Percentiles rank a stretch among this genome's conserved stretches.
Evolutionary conservation across 2,329 filamentous ascomycete species (phyloP).

Genomic region (Knufia fluminis): DNA sequence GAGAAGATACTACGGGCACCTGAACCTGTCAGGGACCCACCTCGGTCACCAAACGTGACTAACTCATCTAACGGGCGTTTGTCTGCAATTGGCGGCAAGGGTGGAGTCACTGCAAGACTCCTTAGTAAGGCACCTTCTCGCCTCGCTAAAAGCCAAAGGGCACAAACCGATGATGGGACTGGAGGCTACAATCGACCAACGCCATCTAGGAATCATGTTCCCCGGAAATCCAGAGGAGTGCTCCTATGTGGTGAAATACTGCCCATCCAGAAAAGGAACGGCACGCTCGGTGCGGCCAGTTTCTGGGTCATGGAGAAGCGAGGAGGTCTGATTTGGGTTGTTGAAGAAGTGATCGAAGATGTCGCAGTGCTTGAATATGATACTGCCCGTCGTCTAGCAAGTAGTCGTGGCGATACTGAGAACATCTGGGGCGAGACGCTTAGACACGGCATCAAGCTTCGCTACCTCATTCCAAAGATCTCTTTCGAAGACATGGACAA

Average conservation of each 20-base stretch:
- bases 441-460: conserved; percentile 62
- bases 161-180: conserved; percentile 52
- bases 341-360: conserved; percentile 96
- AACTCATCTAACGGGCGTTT: conserved; percentile 27
- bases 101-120: conserved; percentile 78
- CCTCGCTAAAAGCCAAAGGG: conserved; percentile 35
- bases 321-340: conserved; percentile 87
- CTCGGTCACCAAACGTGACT: conserved; percentile 16
- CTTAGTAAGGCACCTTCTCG: conserved; percentile 69
- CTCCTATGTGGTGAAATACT: conserved; percentile 95
- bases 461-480: conserved; percentile 69
- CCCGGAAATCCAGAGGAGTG: conserved; percentile 74
- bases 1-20: conserved; percentile 63
- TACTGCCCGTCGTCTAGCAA: conserved; percentile 63
- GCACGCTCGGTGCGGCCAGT: conserved; percentile 81
- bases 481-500: conserved; percentile 59
- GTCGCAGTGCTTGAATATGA: conserved; percentile 69
- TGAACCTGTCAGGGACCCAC: conserved; percentile 47
- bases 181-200: conserved; percentile 41
- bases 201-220: conserved; percentile 54
- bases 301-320: conserved; percentile 98
- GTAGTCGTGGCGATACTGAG: conserved; percentile 64
- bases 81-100: conserved; percentile 53
- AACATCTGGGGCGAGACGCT: conserved; percentile 71
- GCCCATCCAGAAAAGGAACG: conserved; percentile 92